phyloP scores from a whole-genome alignment of 179 eudicot genomes.

The Gypsophila paniculata region DNA sequence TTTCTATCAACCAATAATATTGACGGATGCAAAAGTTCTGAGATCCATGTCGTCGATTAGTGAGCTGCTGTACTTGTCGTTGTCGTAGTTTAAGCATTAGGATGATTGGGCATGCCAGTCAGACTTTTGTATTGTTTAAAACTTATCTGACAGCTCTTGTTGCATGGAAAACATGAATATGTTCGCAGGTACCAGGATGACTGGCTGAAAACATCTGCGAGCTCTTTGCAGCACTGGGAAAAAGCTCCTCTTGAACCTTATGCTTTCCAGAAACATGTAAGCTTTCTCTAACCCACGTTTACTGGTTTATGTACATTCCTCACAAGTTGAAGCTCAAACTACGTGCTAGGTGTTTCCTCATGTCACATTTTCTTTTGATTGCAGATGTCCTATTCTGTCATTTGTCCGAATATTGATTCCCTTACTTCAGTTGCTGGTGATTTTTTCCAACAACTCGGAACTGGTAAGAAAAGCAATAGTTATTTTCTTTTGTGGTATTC shows the following conservation, averaged over 20 bases:
- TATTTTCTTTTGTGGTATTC: neutral
- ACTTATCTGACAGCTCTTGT: neutral
- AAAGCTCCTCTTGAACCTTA: constrained; percentile 98
- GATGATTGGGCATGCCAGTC: neutral
- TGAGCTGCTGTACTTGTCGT: neutral
- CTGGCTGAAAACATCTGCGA: constrained; percentile 93
- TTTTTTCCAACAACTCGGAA: constrained; percentile 92
- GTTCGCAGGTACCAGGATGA: constrained; percentile 88
- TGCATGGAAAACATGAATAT: constrained; percentile 19
- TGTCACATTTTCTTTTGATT: constrained; percentile 13
- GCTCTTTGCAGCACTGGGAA: constrained; percentile 85
- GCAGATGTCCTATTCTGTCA: constrained; percentile 89
- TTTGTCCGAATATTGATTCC: constrained; percentile 87
- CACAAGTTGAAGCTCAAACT: neutral
- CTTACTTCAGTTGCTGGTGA: constrained; percentile 75
- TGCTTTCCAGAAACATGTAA: constrained; percentile 82
- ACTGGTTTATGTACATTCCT: neutral
- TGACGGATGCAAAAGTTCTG: neutral
- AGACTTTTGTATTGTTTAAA: neutral
- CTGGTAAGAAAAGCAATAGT: constrained; percentile 53
- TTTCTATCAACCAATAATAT: neutral
- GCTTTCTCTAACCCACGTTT: constrained; percentile 26
- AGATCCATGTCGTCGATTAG: neutral
- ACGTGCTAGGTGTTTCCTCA: neutral
- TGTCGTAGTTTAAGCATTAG: constrained; percentile 3